Base-by-base conservation (phyloP, 768 basidiomycete genomes). In the Calvatia gigantea region DNA sequence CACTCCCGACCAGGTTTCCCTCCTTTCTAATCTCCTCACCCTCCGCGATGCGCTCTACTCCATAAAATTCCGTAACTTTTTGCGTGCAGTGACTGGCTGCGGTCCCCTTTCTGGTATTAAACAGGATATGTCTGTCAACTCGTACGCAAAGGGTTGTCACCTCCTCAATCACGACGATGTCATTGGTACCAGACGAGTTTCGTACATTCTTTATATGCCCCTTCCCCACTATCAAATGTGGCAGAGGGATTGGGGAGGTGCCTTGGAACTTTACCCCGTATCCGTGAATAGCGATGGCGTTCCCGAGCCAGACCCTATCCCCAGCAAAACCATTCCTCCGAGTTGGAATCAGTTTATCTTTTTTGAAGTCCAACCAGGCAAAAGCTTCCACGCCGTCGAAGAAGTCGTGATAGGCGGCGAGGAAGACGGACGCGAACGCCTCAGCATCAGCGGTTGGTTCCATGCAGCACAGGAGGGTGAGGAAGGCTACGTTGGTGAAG, bases 141-240 rank as follows among this genome's bases (percentile, higher is more conserved):
- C 89, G 6, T 98, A 98, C 72, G 87, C 86, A 17, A 83, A 87
- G 58, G 92, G 94, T 42, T 97, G 88, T 68, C 94, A 98, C 71
- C 82, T 98, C 8, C 85, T 98, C 64, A 92, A 96, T 70, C 96
- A 98, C 76, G 96, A 98, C 84, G 96, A 98, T 69, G 95, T 96
- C 23, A 98, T 98, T 66, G 94, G 94, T 58, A 83, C 93, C 6
- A 87, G 96, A 23, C 84, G 93, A 38, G 89, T 98, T 51, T 95
- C 92, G 1, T 98, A 96, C 75, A 96, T 98, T 72, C 85, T 98
- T 46, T 98, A 98, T 73, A 89, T 98, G 80, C 95, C 95, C 17
- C 79, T 87, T 60, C 86, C 88, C 25, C 71, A 78, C 67, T 80
- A 80, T 64, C 76, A 84, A 57, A 76, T 83, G 43, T 98, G 96